phyloP scores from a whole-genome alignment of 2,329 filamentous ascomycete species.

The Monosporascus cannonballus region DNA sequence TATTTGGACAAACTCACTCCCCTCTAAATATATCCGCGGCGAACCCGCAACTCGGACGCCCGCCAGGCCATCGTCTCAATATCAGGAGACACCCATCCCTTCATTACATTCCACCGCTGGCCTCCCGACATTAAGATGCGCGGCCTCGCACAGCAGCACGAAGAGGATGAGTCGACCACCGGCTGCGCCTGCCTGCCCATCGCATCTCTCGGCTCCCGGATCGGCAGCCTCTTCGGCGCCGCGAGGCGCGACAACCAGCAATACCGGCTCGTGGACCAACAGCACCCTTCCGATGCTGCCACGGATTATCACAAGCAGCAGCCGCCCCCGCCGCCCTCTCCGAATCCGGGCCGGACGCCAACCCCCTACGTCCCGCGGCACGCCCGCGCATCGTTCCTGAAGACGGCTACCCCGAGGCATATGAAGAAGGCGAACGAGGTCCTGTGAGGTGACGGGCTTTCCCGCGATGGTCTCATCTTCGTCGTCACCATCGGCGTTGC shows the following conservation, averaged over 20 bases:
- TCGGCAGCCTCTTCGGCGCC: background rate
- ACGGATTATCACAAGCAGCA: background rate
- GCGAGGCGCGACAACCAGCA: background rate
- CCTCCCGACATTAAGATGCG: conserved; percentile 1
- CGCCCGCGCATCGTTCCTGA: conserved; percentile 34
- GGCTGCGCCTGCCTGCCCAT: background rate
- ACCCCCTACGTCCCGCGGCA: conserved; percentile 31
- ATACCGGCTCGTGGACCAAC: too few species aligned
- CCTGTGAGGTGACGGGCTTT: conserved; percentile 14
- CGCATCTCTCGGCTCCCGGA: too few species aligned
- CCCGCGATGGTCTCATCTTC: background rate
- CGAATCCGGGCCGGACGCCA: background rate
- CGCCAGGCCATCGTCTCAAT: too few species aligned
- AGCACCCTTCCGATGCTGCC: background rate
- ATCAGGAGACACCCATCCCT: background rate
- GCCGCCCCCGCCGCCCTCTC: background rate
- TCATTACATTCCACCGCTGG: background rate
- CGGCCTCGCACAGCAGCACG: background rate
- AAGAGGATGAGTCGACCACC: background rate
- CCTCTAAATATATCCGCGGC: too few species aligned
- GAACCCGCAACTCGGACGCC: too few species aligned
- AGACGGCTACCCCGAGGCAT: conserved; percentile 33
- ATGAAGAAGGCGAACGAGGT: conserved; percentile 32
- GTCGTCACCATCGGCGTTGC: background rate
- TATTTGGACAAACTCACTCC: too few species aligned